Evolutionary conservation across 257 asterid species (phyloP).

Genomic region (Ballota nigra): DNA sequence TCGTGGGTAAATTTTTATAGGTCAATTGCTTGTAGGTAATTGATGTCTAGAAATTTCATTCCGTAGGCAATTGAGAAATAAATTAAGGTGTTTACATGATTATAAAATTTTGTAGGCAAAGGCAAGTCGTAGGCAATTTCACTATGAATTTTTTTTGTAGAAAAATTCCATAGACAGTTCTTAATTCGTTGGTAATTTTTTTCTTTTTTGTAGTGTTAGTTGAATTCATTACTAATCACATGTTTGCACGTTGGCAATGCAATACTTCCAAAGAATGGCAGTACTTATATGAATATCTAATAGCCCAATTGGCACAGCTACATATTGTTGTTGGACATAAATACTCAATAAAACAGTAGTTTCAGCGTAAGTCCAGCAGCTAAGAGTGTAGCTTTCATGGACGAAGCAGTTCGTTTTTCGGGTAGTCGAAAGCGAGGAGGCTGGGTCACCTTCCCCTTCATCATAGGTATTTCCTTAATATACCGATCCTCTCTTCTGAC

Average conservation of each 20-base stretch:
- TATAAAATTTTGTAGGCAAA: too few relatives aligned
- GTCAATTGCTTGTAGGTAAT: too few relatives aligned
- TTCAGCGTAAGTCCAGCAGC: slow-evolving; percentile 1
- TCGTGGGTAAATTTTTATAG: too few relatives aligned
- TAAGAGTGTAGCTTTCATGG: slow-evolving; percentile 22
- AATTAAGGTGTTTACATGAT: too few relatives aligned
- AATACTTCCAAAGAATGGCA: slow-evolving; percentile 10
- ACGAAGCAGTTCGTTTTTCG: slow-evolving; percentile 21
- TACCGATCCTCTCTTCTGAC: too few relatives aligned
- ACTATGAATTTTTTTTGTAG: too few relatives aligned
- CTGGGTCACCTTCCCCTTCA: slow-evolving; percentile 61
- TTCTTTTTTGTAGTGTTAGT: too few relatives aligned
- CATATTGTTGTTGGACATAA: not conserved
- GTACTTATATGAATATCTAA: not conserved
- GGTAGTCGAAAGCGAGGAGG: slow-evolving; percentile 34
- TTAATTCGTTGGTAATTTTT: too few relatives aligned
- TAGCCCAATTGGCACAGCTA: slow-evolving; percentile 17
- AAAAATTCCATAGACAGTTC: too few relatives aligned
- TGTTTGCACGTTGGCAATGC: slow-evolving; percentile 26
- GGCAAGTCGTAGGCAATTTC: too few relatives aligned
- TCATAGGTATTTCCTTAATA: slow-evolving; percentile 38
- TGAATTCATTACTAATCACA: slow-evolving; percentile 22
- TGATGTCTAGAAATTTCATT: too few relatives aligned
- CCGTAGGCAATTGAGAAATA: too few relatives aligned
- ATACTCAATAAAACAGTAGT: not conserved